Evolutionary conservation across 768 basidiomycete species (phyloP).

Genomic region (Termitomyces heimii): DNA sequence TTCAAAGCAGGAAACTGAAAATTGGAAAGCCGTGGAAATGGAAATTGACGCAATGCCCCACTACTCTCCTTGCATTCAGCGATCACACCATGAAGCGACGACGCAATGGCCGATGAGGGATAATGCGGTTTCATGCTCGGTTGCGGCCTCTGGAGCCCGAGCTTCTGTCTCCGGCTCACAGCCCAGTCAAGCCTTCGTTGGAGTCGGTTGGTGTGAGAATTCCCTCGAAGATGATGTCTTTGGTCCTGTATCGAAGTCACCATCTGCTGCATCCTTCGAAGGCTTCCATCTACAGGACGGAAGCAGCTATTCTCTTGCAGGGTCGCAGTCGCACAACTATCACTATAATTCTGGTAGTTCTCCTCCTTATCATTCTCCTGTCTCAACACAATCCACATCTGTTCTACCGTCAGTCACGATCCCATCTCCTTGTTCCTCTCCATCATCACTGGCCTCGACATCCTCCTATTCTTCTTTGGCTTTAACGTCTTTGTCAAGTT

Average conservation of each 20-base stretch:
- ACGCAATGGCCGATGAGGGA: slow-evolving; percentile 8
- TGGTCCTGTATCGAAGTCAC: slow-evolving; percentile 9
- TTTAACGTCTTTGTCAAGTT: slow-evolving; percentile 7
- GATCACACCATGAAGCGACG: background rate
- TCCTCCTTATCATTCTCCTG: slow-evolving; percentile 1
- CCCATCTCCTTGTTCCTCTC: slow-evolving; percentile 8
- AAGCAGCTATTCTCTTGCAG: background rate
- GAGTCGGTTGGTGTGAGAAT: slow-evolving; percentile 6
- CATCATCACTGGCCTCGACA: slow-evolving; percentile 15
- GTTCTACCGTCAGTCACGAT: slow-evolving; percentile 6
- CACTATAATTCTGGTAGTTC: slow-evolving; percentile 4
- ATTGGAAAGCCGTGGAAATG: slow-evolving; percentile 8
- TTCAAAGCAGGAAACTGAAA: slow-evolving; percentile 3
- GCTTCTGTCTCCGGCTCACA: slow-evolving; percentile 5
- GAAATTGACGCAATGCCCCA: slow-evolving; percentile 1
- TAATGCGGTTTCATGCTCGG: slow-evolving; percentile 2
- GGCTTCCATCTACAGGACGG: background rate
- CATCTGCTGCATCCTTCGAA: background rate
- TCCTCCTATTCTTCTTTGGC: slow-evolving; percentile 15
- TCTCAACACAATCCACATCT: background rate
- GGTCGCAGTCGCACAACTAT: slow-evolving; percentile 6
- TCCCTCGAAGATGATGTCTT: slow-evolving; percentile 6
- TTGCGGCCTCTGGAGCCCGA: slow-evolving; percentile 11
- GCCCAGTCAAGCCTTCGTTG: slow-evolving; percentile 1
- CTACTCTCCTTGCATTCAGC: background rate